Base-by-base conservation (phyloP, 306 rosid genomes). In the Cucurbita argyrosperma region DNA sequence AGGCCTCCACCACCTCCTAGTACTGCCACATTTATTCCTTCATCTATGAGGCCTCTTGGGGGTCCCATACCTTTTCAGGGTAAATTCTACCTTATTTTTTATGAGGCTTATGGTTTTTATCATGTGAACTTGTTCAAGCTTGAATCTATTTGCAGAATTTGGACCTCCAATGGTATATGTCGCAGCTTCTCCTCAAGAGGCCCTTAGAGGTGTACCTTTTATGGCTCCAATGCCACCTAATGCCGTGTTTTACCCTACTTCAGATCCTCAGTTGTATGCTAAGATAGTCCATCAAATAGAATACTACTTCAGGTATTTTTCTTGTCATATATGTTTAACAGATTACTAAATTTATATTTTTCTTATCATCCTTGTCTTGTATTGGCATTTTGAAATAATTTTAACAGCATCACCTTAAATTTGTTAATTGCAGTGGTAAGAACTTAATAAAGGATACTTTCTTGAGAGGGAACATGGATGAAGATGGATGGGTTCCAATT, bases 381-480 rank as follows among this genome's bases (percentile, higher is more conserved):
- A 58, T 13, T 72, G 26, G 50, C 47, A 63, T n/a, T 40, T 40
- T 18, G 51, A 43, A 40, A 35, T 14, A 2, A 18, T 18, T n/a
- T 49, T 86, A 79, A 85, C 81, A 42, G 59, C 49, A 77, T 23
- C 71, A 65, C 49, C 59, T 70, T 46, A 14, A 52, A 46, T 80
- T 81, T 73, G 23, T 82, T 50, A 72, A 64, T 75, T 89, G 92
- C 96, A 93, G 97, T 72, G 72, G 65, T 82, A 87, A 80, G 51
- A 93, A 93, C 82, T 83, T 93, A 79, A 59, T 90, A 72, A 90
- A 79, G 76, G 98, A 93, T 82, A 80, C 74, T 69, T 93, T 60
- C 85, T 85, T 93, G 88, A 81, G 98, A 85, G 60, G 73, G 84
- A 88, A 87, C 62, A 90, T 90, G 98, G 96, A 93, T 82, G 88